Percentiles rank a stretch among this genome's conserved stretches.
These are phyloP conservation scores for Agapanthus africanus DNA, from an alignment of 106 monocot genomes.

Conservation along the genomic window DNA sequence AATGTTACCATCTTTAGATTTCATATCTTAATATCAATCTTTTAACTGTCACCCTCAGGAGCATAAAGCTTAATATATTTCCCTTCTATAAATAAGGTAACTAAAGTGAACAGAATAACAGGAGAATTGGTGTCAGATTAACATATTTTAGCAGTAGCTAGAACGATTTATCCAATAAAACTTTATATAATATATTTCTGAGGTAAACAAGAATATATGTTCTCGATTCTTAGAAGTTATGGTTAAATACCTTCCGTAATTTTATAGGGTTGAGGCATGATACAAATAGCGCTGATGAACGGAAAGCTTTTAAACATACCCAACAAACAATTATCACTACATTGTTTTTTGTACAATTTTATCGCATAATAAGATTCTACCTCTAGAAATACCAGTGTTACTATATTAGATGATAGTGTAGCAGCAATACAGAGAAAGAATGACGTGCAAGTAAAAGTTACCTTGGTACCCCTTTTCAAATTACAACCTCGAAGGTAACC, in stretches of 20 bases:
- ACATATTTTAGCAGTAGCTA: neutral
- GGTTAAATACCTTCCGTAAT: too few relatives aligned
- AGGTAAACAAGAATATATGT: neutral
- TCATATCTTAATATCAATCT: neutral
- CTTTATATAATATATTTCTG: neutral
- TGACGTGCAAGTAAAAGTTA: slow-evolving; percentile 5
- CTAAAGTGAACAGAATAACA: neutral
- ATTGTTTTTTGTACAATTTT: neutral
- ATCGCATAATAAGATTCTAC: neutral
- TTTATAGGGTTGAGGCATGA: too few relatives aligned
- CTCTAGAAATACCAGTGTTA: neutral
- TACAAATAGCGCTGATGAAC: neutral
- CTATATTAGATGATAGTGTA: neutral
- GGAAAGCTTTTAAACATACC: neutral
- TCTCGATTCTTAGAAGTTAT: too few relatives aligned
- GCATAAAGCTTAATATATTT: too few relatives aligned
- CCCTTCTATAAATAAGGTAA: neutral
- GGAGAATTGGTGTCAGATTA: neutral
- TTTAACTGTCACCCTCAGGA: neutral
- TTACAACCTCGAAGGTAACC: slow-evolving; percentile 97
- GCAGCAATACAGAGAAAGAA: neutral
- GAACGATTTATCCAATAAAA: neutral
- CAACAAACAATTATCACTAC: neutral
- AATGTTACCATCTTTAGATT: neutral
- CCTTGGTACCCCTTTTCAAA: slow-evolving; percentile 86